These are phyloP conservation scores for Coniochaeta ligniaria DNA, from an alignment of 2,329 filamentous ascomycete genomes.

Conservation along the genomic window DNA sequence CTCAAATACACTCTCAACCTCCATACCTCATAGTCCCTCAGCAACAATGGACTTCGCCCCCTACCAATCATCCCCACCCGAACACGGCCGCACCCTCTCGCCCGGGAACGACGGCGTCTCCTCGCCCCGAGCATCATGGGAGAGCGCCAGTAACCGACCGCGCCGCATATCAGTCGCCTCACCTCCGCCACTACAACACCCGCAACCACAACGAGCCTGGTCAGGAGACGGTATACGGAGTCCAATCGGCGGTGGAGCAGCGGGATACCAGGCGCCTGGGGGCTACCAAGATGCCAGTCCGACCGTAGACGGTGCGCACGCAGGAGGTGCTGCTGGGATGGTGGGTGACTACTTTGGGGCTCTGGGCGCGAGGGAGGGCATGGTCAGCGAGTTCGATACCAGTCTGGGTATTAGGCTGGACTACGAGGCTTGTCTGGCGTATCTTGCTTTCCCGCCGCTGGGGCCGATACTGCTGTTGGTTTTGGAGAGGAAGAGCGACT, in stretches of 20 bases:
- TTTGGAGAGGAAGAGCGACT: conserved; percentile 91
- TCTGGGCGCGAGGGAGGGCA: conserved; percentile 41
- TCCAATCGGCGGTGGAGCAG: conserved; percentile 13
- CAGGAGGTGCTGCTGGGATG: conserved; percentile 16
- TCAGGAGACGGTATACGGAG: conserved; percentile 31
- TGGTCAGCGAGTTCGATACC: conserved; percentile 79
- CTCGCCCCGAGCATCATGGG: conserved; percentile 52
- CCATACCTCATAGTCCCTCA: not conserved
- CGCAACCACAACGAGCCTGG: conserved; percentile 53
- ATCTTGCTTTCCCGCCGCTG: conserved; percentile 75
- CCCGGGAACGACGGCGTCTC: conserved; percentile 37
- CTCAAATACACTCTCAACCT: not conserved
- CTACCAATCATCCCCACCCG: conserved; percentile 88
- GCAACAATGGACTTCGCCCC: conserved; percentile 82
- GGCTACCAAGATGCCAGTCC: not conserved
- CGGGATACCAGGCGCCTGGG: conserved; percentile 18
- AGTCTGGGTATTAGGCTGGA: conserved; percentile 80
- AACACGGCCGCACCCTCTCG: conserved; percentile 73
- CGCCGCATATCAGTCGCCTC: conserved; percentile 34
- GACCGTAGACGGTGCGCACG: conserved; percentile 1
- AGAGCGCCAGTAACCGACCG: conserved; percentile 27
- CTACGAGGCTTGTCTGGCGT: conserved; percentile 86
- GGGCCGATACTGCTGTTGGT: conserved; percentile 80
- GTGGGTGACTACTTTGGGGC: conserved; percentile 31
- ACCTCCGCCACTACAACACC: conserved; percentile 40